Conservation (phyloP, 768 basidiomycete species). For the Trichaptum fuscoviolaceum region DNA sequence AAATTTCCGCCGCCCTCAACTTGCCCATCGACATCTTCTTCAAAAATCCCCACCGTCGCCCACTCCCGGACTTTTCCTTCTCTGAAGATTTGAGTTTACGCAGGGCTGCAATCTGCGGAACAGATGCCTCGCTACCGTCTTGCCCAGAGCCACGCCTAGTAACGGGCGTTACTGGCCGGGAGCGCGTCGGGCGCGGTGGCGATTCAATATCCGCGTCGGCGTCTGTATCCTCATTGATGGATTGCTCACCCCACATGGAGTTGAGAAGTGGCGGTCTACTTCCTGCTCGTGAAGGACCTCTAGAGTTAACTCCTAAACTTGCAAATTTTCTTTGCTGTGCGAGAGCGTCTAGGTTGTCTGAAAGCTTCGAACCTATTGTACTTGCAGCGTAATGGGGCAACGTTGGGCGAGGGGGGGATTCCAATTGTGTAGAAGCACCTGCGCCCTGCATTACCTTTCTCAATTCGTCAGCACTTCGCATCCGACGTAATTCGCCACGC, state of each 20-base stretch:
- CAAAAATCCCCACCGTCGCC: conserved; percentile 81
- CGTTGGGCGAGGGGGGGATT: conserved; percentile 34
- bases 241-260: conserved; percentile 46
- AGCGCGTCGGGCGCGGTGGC: conserved; percentile 17
- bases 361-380: conserved; percentile 65
- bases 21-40: conserved; percentile 99
- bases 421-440: conserved; percentile 28
- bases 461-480: conserved; percentile 85
- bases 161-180: conserved; percentile 12
- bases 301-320: conserved; percentile 54
- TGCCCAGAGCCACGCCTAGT: neutral
- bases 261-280: conserved; percentile 35
- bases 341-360: conserved; percentile 22
- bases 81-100: conserved; percentile 19
- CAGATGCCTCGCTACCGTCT: neutral
- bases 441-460: conserved; percentile 29
- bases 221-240: conserved; percentile 27
- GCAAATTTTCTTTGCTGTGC: conserved; percentile 51
- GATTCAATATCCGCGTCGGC: conserved; percentile 21
- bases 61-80: conserved; percentile 53
- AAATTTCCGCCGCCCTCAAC: conserved; percentile 42
- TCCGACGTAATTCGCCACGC: conserved; percentile 59
- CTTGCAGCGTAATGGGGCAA: conserved; percentile 52
- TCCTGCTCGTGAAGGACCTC: conserved; percentile 28
- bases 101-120: conserved; percentile 1